Conservation (phyloP, 352 stramenopile genomes). For the Phytophthora boehmeriae region DNA sequence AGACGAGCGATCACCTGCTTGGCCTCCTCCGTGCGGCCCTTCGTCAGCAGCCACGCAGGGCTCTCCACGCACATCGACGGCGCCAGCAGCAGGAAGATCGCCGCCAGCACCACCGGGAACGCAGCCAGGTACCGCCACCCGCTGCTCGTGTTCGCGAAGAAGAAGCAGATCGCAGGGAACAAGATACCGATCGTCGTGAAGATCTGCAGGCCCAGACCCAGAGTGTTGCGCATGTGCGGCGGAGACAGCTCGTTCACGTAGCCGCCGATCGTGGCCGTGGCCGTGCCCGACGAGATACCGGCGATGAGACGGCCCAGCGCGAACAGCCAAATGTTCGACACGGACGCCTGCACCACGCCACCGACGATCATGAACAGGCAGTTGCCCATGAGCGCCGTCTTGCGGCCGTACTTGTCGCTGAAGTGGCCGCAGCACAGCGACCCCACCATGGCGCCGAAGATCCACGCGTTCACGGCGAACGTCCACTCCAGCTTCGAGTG, state of each 20-base stretch:
- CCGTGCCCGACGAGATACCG: background rate
- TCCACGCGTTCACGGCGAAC: constrained; percentile 13
- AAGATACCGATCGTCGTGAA: constrained; percentile 10
- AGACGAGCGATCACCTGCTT: constrained; percentile 22
- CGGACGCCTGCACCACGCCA: background rate
- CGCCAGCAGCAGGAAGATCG: constrained; percentile 10
- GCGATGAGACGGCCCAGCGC: constrained; percentile 1
- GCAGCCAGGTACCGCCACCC: constrained; percentile 13
- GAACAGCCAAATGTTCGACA: background rate
- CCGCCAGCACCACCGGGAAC: constrained; percentile 14
- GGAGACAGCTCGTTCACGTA: constrained; percentile 11
- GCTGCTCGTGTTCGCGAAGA: constrained; percentile 17
- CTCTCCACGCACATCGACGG: constrained; percentile 14
- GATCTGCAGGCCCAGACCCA: constrained; percentile 8
- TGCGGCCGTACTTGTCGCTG: constrained; percentile 9
- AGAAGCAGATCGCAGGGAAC: constrained; percentile 7
- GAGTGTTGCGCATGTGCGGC: constrained; percentile 9
- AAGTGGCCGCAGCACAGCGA: constrained; percentile 7
- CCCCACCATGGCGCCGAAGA: constrained; percentile 7
- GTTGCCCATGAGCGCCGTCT: constrained; percentile 5
- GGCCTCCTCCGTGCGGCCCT: constrained; percentile 19
- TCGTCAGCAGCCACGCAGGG: constrained; percentile 23
- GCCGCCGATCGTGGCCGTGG: background rate
- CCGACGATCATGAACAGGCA: background rate
- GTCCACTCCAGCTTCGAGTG: constrained; percentile 22